These are phyloP conservation scores for Penicillium decumbens DNA, from an alignment of 2,329 filamentous ascomycete genomes.

Conservation along the genomic window DNA sequence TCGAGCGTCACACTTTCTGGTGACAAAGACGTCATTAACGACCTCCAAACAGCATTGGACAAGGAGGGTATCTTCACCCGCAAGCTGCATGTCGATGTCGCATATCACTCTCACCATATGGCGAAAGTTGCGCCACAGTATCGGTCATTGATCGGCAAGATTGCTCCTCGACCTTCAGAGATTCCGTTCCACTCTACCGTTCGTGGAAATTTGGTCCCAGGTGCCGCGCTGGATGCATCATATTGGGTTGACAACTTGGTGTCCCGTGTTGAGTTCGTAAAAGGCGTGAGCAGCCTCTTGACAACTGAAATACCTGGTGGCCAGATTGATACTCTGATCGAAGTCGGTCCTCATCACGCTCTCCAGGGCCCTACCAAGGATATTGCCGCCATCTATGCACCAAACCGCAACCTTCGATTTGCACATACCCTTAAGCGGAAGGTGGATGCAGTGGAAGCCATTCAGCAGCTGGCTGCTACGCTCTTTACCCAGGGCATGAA, in stretches of 20 bases:
- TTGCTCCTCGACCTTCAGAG: constrained; percentile 11
- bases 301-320: neutral
- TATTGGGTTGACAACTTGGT: constrained; percentile 24
- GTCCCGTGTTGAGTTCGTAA: constrained; percentile 21
- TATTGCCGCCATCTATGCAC: constrained; percentile 10
- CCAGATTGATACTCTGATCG: constrained; percentile 14
- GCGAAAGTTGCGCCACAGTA: constrained; percentile 17
- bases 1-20: constrained; percentile 25
- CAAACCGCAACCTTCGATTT: constrained; percentile 12
- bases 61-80: constrained; percentile 26
- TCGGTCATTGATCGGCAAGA: constrained; percentile 17
- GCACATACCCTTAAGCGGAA: constrained; percentile 19
- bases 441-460: constrained; percentile 11
- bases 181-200: constrained; percentile 23
- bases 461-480: constrained; percentile 16
- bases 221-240: constrained; percentile 10
- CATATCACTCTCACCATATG: constrained; percentile 34
- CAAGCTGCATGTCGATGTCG: constrained; percentile 24
- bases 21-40: constrained; percentile 18
- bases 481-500: constrained; percentile 17
- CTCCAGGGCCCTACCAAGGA: constrained; percentile 18
- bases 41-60: constrained; percentile 12
- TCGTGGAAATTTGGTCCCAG: constrained; percentile 13
- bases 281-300: constrained; percentile 16
- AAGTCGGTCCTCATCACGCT: constrained; percentile 22